Percentiles rank a stretch among this genome's conserved stretches.
phyloP scores from a whole-genome alignment of 345 rosid species.

The Tarenaya hassleriana region DNA sequence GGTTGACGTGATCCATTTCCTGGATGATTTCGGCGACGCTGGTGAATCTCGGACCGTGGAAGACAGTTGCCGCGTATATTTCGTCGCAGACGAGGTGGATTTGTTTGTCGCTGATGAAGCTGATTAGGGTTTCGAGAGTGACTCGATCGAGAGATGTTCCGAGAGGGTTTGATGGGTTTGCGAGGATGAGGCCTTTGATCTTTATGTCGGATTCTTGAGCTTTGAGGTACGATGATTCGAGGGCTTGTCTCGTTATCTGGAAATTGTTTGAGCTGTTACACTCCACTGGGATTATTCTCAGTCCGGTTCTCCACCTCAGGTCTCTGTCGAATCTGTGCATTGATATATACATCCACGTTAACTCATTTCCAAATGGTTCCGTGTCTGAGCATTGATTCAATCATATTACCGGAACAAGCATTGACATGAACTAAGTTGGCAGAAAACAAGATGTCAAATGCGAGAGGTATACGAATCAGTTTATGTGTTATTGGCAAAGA shows the following conservation, averaged over 20 bases:
- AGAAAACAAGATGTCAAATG: no score
- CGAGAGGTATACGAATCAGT: no score
- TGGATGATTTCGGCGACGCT: constrained; percentile 45
- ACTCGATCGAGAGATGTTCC: constrained; percentile 26
- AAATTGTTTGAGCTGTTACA: constrained; percentile 49
- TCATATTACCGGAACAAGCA: no score
- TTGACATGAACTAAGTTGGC: no score
- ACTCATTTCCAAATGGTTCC: no score
- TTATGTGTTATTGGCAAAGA: no score
- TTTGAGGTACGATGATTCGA: constrained; percentile 28
- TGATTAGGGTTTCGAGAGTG: constrained; percentile 10
- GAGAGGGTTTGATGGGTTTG: constrained; percentile 33
- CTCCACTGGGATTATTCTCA: constrained; percentile 42
- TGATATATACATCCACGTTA: neutral
- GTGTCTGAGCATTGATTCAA: no score
- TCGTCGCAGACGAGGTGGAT: constrained; percentile 57
- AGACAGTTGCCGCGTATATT: constrained; percentile 46
- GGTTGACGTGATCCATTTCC: constrained; percentile 28
- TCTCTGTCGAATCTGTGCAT: constrained; percentile 53
- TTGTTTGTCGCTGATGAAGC: constrained; percentile 31
- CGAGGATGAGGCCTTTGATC: constrained; percentile 23
- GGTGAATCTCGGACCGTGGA: constrained; percentile 32
- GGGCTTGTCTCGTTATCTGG: constrained; percentile 41
- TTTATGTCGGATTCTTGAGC: constrained; percentile 32
- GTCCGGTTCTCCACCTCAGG: constrained; percentile 53